Percentiles rank a stretch among this genome's conserved stretches.
Conservation (phyloP, 164 flowering plant genomes). For the Vitis labrusca region DNA sequence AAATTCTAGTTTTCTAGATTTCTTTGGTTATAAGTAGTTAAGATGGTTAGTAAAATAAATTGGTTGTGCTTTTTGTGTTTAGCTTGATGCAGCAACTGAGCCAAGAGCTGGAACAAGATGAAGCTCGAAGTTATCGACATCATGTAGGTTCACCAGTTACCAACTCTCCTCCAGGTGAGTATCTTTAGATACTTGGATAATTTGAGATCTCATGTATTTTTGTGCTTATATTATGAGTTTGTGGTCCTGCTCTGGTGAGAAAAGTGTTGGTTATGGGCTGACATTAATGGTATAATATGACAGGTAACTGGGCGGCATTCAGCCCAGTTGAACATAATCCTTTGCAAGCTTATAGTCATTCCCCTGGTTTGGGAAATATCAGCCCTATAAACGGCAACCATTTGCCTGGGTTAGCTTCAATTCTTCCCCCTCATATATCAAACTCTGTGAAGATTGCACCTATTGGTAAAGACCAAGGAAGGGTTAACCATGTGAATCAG, state of each 20-base stretch:
- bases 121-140: slow-evolving; percentile 54
- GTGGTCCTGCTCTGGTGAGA: not conserved
- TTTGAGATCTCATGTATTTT: not conserved
- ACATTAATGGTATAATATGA: slow-evolving; percentile 14
- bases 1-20: not conserved
- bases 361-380: slow-evolving; percentile 51
- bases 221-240: not conserved
- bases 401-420: slow-evolving; percentile 77
- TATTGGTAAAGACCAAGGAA: slow-evolving; percentile 66
- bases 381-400: slow-evolving; percentile 48
- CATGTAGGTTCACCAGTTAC: slow-evolving; percentile 78
- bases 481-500: slow-evolving; percentile 41
- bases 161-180: slow-evolving; percentile 83
- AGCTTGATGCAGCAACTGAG: slow-evolving; percentile 83
- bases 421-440: slow-evolving; percentile 58
- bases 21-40: not conserved
- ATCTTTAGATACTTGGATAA: not conserved
- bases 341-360: slow-evolving; percentile 48
- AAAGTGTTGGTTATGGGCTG: slow-evolving; percentile 8
- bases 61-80: slow-evolving; percentile 12
- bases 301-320: slow-evolving; percentile 78
- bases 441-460: slow-evolving; percentile 67
- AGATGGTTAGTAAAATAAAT: not conserved
- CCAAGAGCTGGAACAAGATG: slow-evolving; percentile 88
- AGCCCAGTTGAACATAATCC: slow-evolving; percentile 69